Evolutionary conservation across 2,329 filamentous ascomycete species (phyloP).

Genomic region (Ilyonectria destructans): DNA sequence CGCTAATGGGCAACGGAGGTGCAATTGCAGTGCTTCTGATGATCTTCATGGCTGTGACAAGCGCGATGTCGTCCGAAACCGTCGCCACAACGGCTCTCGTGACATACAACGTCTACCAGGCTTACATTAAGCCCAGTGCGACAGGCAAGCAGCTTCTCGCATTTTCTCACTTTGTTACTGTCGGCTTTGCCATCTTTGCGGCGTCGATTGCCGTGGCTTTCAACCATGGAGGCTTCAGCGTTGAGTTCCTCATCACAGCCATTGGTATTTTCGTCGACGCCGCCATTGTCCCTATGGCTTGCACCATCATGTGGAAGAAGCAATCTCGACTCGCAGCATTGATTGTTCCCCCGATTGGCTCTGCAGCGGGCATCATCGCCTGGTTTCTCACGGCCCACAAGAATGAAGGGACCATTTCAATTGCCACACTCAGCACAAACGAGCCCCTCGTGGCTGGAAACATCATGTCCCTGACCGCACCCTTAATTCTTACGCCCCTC

Average conservation of each 20-base stretch:
- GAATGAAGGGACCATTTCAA: slow-evolving; percentile 21
- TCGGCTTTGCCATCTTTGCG: slow-evolving; percentile 88
- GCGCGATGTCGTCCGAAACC: slow-evolving; percentile 29
- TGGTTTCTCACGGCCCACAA: slow-evolving; percentile 77
- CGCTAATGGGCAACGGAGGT: slow-evolving; percentile 83
- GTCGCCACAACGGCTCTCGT: slow-evolving; percentile 24
- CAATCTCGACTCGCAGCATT: slow-evolving; percentile 81
- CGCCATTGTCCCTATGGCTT: slow-evolving; percentile 82
- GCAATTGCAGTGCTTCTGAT: slow-evolving; percentile 83
- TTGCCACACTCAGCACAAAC: slow-evolving; percentile 22
- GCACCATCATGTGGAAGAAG: slow-evolving; percentile 83
- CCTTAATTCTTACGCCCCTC: slow-evolving; percentile 22
- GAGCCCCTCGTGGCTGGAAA: slow-evolving; percentile 29
- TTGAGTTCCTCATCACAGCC: slow-evolving; percentile 83
- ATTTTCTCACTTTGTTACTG: slow-evolving; percentile 81
- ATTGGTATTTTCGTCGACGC: slow-evolving; percentile 88
- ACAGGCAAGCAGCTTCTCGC: slow-evolving; percentile 21
- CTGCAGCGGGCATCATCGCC: slow-evolving; percentile 76
- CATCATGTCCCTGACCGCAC: slow-evolving; percentile 26
- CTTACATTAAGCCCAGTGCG: slow-evolving; percentile 21
- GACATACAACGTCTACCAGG: slow-evolving; percentile 29
- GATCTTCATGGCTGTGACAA: slow-evolving; percentile 78
- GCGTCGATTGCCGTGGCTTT: slow-evolving; percentile 82
- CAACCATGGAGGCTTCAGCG: slow-evolving; percentile 79
- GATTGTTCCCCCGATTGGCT: slow-evolving; percentile 75